Percentiles rank a stretch among this genome's conserved stretches.
phyloP scores from a whole-genome alignment of 805 yeast genomes.

The Jamesozyma jinghongensis region DNA sequence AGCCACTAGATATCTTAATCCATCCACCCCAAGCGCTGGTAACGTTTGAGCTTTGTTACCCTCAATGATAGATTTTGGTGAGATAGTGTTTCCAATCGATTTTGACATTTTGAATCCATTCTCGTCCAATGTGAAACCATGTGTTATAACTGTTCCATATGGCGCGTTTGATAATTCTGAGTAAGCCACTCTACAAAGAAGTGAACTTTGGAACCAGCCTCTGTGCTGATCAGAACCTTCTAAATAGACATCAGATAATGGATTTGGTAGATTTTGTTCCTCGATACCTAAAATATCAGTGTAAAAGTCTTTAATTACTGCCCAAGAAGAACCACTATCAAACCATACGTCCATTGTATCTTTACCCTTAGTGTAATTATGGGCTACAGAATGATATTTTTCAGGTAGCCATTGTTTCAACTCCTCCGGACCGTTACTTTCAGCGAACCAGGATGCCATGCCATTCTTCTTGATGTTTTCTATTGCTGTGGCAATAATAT shows the following conservation, averaged over 20 bases:
- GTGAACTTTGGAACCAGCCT: constrained; percentile 97
- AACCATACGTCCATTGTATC: constrained; percentile 99
- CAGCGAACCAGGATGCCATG: constrained; percentile 72
- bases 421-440: constrained; percentile 35
- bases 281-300: constrained; percentile 28
- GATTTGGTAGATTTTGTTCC: constrained; percentile 28
- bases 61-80: constrained; percentile 57
- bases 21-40: constrained; percentile 79
- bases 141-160: constrained; percentile 69
- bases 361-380: constrained; percentile 49
- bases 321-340: constrained; percentile 94
- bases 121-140: constrained; percentile 86
- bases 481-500: constrained; percentile 50
- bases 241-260: constrained; percentile 71
- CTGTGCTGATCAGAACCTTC: constrained; percentile 99
- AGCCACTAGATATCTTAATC: constrained; percentile 83
- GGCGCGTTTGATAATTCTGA: constrained; percentile 42
- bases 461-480: constrained; percentile 46
- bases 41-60: constrained; percentile 43
- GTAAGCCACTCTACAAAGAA: constrained; percentile 63
- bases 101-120: constrained; percentile 89
- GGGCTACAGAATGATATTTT: constrained; percentile 34
- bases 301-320: constrained; percentile 30
- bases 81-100: constrained; percentile 73
- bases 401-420: constrained; percentile 61